Evolutionary conservation across 805 yeast species (phyloP), one percentile per base, ranked within the genome.

Genomic region (Grigorovia humatica): DNA sequence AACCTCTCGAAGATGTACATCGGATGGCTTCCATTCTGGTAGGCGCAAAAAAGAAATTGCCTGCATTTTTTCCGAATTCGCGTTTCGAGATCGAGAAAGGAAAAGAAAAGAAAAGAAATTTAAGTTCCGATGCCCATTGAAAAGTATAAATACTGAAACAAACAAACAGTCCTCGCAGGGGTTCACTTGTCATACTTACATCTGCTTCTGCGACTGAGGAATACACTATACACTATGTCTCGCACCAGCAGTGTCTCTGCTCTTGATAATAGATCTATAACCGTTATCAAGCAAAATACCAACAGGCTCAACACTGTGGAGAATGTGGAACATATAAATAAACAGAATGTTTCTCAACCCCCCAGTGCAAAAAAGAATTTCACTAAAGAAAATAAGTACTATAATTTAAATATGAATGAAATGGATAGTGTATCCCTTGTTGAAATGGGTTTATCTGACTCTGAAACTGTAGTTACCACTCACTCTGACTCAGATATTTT

Each of bases 21-120:
- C 27, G 99, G 99, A 2, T 93, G 99, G 99, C 73, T 81, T 69
- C 78, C 93, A 9, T 82, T 83, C 66, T 74, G 83, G 73, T 81
- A 63, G 59, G 18, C 27, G 6, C 27, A 23, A 15, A 44, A 44
- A 29, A 44, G 40, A 44, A 44, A 23, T 13, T 44, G 8, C 27
- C 20, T 44, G 18, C 47, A n/a, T 29, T 44, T 23, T 29, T 5
- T 12, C 18, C 42, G 17, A n/a, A 38, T 38, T 38, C 13, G 18
- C 42, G 9, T 38, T 38, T 38, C 18, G 42, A n/a, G 18, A 13
- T 38, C 42, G 18, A 38, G 17, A 38, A 38, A 3, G 11, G 45
- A 29, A 43, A 44, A 44, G 27, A 44, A 27, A 27, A 44, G 20
- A 44, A 44, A 44, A 18, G 47, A 44, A 44, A 44, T n/a, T 23